phyloP scores from a whole-genome alignment of 345 rosid species.

The Salix exigua region DNA sequence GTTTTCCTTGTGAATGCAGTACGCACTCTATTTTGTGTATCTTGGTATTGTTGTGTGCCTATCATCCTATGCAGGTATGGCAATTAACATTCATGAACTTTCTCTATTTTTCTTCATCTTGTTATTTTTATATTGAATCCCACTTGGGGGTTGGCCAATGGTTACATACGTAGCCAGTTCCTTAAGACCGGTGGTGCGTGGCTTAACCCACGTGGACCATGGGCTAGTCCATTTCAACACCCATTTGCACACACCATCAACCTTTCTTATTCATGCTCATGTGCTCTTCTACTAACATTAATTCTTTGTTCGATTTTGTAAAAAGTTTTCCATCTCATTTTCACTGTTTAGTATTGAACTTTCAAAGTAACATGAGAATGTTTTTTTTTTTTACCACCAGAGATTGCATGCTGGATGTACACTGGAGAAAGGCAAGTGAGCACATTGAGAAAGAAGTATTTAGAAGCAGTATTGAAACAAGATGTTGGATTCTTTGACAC shows the following conservation, averaged over 20 bases:
- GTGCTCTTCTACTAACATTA: not conserved
- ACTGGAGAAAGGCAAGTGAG: conserved; percentile 94
- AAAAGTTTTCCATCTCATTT: not conserved
- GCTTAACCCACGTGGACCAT: conserved; percentile 51
- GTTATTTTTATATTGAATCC: not conserved
- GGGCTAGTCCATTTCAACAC: conserved; percentile 26
- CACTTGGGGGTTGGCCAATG: not conserved
- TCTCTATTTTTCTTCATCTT: not conserved
- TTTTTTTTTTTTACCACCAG: conserved; percentile 33
- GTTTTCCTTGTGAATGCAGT: conserved; percentile 48
- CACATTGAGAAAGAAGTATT: conserved; percentile 84
- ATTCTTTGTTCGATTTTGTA: not conserved
- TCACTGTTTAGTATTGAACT: no score
- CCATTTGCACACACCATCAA: conserved; percentile 16
- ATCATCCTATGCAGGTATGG: conserved; percentile 89
- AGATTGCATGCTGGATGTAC: conserved; percentile 99
- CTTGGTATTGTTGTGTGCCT: conserved; percentile 94
- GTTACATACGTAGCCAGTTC: conserved; percentile 18
- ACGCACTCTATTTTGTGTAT: conserved; percentile 90
- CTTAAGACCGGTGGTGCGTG: conserved; percentile 19
- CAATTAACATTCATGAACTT: not conserved
- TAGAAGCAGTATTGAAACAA: conserved; percentile 92
- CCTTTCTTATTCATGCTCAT: not conserved
- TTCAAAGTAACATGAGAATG: not conserved
- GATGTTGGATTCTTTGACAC: conserved; percentile 98